Conservation (phyloP, 1,139 yeast genomes). For the Cylindricascospora bacillispora region DNA sequence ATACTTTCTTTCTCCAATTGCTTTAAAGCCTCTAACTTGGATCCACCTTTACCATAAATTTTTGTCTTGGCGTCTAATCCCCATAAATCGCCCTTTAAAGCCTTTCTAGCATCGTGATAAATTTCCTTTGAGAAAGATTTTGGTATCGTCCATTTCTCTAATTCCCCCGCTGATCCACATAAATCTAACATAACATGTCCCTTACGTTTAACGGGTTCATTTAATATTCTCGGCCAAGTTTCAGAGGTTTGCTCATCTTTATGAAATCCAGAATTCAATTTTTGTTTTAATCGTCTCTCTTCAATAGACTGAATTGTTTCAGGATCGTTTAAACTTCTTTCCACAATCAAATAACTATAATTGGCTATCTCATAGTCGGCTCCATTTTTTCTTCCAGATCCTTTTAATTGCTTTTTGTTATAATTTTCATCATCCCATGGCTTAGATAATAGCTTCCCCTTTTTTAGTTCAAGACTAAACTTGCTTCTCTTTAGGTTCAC, state of each 20-base stretch:
- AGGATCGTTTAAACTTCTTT: constrained; percentile 35
- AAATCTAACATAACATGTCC: constrained; percentile 73
- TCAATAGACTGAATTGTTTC: constrained; percentile 22
- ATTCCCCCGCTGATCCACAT: constrained; percentile 65
- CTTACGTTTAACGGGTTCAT: constrained; percentile 63
- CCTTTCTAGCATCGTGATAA: constrained; percentile 86
- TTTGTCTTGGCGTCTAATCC: constrained; percentile 63
- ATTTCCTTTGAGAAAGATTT: constrained; percentile 62
- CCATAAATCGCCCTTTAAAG: constrained; percentile 83
- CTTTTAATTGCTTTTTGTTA: constrained; percentile 32
- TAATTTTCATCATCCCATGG: constrained; percentile 54
- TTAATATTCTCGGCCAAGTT: constrained; percentile 65
- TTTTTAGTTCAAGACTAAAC: constrained; percentile 66
- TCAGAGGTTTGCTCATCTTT: constrained; percentile 26
- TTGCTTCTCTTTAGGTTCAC: constrained; percentile 67
- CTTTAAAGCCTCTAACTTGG: constrained; percentile 19
- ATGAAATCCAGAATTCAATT: not conserved
- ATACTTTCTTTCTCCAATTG: constrained; percentile 22
- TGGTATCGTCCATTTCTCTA: constrained; percentile 83
- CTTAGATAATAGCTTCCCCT: constrained; percentile 63
- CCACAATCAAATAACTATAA: constrained; percentile 63
- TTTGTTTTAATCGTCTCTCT: constrained; percentile 9
- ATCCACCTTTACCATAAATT: constrained; percentile 22
- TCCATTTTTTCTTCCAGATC: constrained; percentile 68
- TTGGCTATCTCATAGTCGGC: constrained; percentile 61